A percentile compares a stretch with the other conserved stretches of the same genome.
These are phyloP conservation scores for Acacia pycnantha DNA, from an alignment of 331 rosid genomes.

Conservation along the genomic window DNA sequence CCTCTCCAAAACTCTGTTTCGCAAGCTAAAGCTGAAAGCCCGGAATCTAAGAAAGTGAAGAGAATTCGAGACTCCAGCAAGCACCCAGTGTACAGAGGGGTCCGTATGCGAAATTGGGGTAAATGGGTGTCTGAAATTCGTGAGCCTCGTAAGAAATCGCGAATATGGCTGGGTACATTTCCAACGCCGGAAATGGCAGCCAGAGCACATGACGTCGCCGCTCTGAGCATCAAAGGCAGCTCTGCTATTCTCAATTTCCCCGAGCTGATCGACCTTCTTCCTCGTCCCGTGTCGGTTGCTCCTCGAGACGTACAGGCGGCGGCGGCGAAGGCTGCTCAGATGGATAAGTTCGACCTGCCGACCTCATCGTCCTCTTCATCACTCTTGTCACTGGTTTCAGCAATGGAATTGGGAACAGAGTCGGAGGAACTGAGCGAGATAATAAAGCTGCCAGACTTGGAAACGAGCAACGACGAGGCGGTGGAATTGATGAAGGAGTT, in stretches of 20 bases:
- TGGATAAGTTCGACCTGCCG: conserved; percentile 43
- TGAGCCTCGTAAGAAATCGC: conserved; percentile 73
- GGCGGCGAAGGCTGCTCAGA: conserved; percentile 76
- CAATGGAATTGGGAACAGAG: conserved; percentile 37
- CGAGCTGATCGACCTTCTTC: conserved; percentile 54
- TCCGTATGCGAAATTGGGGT: conserved; percentile 78
- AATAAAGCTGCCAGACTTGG: conserved; percentile 63
- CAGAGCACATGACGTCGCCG: conserved; percentile 72
- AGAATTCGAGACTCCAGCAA: conserved; percentile 55
- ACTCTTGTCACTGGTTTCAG: conserved; percentile 32
- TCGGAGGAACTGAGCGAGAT: conserved; percentile 62
- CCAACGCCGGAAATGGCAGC: conserved; percentile 82
- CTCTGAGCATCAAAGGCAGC: conserved; percentile 68
- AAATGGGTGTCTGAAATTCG: conserved; percentile 86
- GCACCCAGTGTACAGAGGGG: conserved; percentile 63
- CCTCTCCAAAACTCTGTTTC: background rate
- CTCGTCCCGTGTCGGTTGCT: conserved; percentile 68
- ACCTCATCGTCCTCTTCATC: background rate
- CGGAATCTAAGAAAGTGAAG: conserved; percentile 20
- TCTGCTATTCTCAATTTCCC: conserved; percentile 87
- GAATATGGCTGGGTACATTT: conserved; percentile 79
- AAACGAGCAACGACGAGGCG: conserved; percentile 35
- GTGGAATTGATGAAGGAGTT: conserved; percentile 47
- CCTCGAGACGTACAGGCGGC: conserved; percentile 87
- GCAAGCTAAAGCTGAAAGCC: background rate